Evolutionary conservation across 169 alveolate genomes (phyloP).

Genomic region (Eimeria sp.): DNA sequence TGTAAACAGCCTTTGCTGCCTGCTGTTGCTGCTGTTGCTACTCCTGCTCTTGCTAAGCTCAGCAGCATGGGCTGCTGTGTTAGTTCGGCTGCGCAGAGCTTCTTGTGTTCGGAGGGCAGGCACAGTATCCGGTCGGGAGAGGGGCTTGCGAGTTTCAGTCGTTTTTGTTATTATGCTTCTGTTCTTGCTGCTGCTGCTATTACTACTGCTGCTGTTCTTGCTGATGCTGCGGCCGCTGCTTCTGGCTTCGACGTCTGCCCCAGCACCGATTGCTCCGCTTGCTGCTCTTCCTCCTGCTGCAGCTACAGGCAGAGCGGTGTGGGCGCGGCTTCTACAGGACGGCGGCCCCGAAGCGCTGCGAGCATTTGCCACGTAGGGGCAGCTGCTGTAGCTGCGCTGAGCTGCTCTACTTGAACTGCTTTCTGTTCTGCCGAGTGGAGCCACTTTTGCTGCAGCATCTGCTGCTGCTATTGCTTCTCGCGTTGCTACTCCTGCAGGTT

Average conservation of each 20-base stretch:
- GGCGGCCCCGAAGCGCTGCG: background rate
- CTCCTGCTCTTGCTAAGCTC: slow-evolving; percentile 17
- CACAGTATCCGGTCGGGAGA: background rate
- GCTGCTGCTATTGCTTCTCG: background rate
- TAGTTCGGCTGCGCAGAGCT: background rate
- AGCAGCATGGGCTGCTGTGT: background rate
- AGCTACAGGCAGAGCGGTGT: background rate
- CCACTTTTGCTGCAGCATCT: background rate
- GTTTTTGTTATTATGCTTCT: too few relatives aligned
- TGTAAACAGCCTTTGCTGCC: slow-evolving; percentile 33
- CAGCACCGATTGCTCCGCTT: background rate
- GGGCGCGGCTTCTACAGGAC: background rate
- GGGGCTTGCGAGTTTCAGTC: background rate
- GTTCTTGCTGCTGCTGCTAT: background rate
- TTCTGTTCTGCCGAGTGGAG: background rate
- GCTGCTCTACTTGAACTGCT: background rate
- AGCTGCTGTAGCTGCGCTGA: slow-evolving; percentile 1
- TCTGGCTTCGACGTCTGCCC: background rate
- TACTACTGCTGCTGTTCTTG: background rate
- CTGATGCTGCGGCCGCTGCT: background rate
- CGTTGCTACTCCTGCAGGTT: background rate
- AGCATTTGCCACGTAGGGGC: background rate
- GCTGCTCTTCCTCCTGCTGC: slow-evolving; percentile 27
- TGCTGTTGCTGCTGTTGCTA: slow-evolving; percentile 28
- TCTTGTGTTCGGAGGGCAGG: background rate